phyloP scores from a whole-genome alignment of 2,329 filamentous ascomycete species.

The Neocatenulostroma microsporum region DNA sequence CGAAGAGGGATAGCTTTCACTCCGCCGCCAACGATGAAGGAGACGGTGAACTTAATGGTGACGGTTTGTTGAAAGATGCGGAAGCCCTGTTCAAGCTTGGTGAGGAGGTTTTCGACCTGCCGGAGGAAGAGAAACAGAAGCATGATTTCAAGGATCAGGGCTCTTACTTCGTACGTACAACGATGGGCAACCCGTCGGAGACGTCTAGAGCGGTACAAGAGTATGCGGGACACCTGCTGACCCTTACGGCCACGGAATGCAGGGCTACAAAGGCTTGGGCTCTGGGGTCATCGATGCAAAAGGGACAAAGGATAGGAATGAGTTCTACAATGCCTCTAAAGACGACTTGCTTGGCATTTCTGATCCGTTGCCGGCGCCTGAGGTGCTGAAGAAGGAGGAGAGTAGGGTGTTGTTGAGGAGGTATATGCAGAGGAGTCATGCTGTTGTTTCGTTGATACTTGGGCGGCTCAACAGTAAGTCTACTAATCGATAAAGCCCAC shows the following conservation, averaged over 20 bases:
- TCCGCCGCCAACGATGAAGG: not conserved
- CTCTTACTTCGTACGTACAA: constrained; percentile 49
- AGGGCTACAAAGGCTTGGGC: constrained; percentile 33
- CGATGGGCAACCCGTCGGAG: too few species aligned
- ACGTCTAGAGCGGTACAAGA: too few species aligned
- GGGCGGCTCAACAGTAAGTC: constrained; percentile 36
- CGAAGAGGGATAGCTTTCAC: constrained; percentile 9
- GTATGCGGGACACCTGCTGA: too few species aligned
- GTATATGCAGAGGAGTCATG: constrained; percentile 40
- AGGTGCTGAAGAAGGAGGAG: constrained; percentile 30
- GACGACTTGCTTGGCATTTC: constrained; percentile 43
- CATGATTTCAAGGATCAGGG: constrained; percentile 46
- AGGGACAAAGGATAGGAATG: constrained; percentile 44
- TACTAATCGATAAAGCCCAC: too few species aligned
- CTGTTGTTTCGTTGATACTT: constrained; percentile 38
- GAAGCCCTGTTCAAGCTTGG: constrained; percentile 41
- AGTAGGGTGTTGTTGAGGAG: constrained; percentile 32
- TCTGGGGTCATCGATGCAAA: constrained; percentile 37
- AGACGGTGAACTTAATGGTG: constrained; percentile 9
- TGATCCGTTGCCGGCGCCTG: constrained; percentile 36
- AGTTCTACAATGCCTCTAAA: constrained; percentile 50
- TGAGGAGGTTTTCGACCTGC: constrained; percentile 40
- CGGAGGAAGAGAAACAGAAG: constrained; percentile 43
- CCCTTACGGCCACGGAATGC: too few species aligned
- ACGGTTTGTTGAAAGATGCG: constrained; percentile 36